Percentiles rank a stretch among this genome's conserved stretches.
These are phyloP conservation scores for Verticillium dahliae DNA, from an alignment of 2,329 filamentous ascomycete species.

Conservation along the genomic window DNA sequence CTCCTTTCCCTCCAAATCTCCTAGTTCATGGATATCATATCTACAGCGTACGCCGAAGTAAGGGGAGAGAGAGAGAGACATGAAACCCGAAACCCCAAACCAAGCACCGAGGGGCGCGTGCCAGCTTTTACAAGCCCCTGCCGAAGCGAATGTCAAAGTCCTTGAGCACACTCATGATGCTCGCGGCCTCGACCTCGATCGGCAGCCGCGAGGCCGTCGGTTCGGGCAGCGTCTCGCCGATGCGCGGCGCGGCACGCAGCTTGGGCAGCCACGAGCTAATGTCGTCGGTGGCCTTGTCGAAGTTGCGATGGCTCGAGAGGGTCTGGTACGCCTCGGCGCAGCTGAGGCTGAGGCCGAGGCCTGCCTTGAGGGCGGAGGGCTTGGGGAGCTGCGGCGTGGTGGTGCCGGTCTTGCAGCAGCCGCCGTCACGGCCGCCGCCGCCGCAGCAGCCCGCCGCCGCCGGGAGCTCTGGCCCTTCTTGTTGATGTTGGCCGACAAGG, in stretches of 20 bases:
- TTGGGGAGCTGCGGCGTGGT: conserved; percentile 3
- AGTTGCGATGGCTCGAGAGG: conserved; percentile 68
- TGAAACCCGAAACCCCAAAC: not conserved
- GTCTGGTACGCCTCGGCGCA: conserved; percentile 77
- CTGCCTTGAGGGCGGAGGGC: conserved; percentile 16
- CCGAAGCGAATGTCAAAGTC: conserved; percentile 74
- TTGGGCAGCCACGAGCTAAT: conserved; percentile 71
- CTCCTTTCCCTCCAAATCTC: not conserved
- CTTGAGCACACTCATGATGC: conserved; percentile 79
- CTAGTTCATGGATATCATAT: not conserved
- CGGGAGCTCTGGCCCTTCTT: conserved; percentile 26
- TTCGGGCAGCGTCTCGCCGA: conserved; percentile 21
- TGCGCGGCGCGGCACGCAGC: conserved; percentile 52
- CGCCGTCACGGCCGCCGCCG: conserved; percentile 50
- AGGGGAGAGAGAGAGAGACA: not conserved
- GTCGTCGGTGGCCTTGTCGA: conserved; percentile 66
- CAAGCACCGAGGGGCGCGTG: not conserved
- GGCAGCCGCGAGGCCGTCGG: conserved; percentile 36
- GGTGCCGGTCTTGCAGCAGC: conserved; percentile 55
- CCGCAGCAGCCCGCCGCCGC: conserved; percentile 49
- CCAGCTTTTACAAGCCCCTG: conserved; percentile 8
- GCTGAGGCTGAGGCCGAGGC: conserved; percentile 52
- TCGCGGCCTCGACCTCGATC: conserved; percentile 75
- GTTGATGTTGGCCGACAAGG: conserved; percentile 58
- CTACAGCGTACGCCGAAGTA: not conserved